phyloP scores from a whole-genome alignment of 2,329 filamentous ascomycete species.

The Colletotrichum sp. region DNA sequence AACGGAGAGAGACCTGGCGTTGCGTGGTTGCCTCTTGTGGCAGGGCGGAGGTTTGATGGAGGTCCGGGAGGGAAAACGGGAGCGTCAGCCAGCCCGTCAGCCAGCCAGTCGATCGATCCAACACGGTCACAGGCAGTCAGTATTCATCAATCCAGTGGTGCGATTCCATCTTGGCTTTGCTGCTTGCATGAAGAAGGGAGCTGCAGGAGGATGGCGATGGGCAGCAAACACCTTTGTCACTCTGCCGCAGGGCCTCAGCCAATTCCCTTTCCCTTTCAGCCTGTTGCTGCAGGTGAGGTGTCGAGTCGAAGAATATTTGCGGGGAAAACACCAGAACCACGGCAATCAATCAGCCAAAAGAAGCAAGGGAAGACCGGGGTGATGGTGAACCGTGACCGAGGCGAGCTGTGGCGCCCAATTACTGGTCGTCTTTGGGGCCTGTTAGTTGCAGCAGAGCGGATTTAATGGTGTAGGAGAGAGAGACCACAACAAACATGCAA shows the following conservation, averaged over 20 bases:
- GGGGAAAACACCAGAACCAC: neutral
- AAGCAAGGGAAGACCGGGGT: neutral
- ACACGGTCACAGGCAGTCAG: neutral
- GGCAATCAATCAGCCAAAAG: neutral
- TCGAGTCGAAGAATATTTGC: neutral
- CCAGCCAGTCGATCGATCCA: neutral
- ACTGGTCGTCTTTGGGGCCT: neutral
- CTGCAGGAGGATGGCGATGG: neutral
- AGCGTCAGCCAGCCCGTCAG: neutral
- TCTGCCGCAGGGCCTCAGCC: neutral
- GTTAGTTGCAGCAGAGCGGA: neutral
- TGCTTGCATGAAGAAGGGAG: neutral
- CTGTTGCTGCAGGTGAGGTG: neutral
- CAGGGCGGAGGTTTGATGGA: neutral
- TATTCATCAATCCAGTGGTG: neutral
- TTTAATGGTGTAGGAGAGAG: neutral
- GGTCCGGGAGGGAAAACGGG: neutral
- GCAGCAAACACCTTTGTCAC: neutral
- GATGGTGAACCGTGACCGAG: neutral
- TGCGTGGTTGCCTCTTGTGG: neutral
- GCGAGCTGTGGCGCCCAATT: conserved; percentile 1
- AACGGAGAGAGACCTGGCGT: neutral
- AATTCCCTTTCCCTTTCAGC: neutral
- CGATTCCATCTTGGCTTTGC: neutral
- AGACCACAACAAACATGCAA: neutral